phyloP scores from a whole-genome alignment of 73 alveolate genomes.

The Blepharisma stoltei region DNA sequence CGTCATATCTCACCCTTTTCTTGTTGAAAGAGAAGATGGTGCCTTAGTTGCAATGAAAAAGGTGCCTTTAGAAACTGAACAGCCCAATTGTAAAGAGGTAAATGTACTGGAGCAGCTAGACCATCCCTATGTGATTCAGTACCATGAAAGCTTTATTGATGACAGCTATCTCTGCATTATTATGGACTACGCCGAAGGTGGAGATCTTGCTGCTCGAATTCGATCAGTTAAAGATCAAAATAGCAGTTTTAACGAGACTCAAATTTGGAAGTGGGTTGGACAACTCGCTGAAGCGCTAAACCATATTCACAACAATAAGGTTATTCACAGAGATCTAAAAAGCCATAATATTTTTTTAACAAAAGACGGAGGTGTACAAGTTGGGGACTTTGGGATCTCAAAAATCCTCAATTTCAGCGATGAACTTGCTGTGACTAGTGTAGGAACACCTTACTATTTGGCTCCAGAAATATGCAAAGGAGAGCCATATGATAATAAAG shows the following conservation, averaged over 20 bases:
- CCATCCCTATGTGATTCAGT: conserved; percentile 70
- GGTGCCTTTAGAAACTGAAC: no score
- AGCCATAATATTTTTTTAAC: conserved; percentile 82
- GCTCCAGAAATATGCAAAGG: conserved; percentile 82
- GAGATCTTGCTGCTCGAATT: conserved; percentile 64
- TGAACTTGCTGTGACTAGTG: conserved; percentile 50
- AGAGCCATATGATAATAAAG: conserved; percentile 60
- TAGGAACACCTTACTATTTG: conserved; percentile 83
- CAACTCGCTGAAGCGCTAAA: conserved; percentile 52
- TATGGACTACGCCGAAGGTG: conserved; percentile 78
- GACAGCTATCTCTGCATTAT: conserved; percentile 56
- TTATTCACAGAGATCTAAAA: conserved; percentile 86
- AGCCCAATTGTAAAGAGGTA: conserved; percentile 30
- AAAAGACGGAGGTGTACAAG: conserved; percentile 61
- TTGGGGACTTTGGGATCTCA: conserved; percentile 80
- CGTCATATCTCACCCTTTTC: no score
- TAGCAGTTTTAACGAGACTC: conserved; percentile 53
- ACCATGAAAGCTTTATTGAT: conserved; percentile 70
- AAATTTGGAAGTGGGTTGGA: conserved; percentile 57
- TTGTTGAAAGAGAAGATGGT: not conserved
- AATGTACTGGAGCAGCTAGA: conserved; percentile 58
- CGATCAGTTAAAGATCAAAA: conserved; percentile 44
- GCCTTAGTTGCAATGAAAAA: no score
- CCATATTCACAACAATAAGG: conserved; percentile 66
- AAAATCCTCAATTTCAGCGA: conserved; percentile 45